Evolutionary conservation across 305 asterid genomes (phyloP).

Genomic region (Fraxinus nigra): DNA sequence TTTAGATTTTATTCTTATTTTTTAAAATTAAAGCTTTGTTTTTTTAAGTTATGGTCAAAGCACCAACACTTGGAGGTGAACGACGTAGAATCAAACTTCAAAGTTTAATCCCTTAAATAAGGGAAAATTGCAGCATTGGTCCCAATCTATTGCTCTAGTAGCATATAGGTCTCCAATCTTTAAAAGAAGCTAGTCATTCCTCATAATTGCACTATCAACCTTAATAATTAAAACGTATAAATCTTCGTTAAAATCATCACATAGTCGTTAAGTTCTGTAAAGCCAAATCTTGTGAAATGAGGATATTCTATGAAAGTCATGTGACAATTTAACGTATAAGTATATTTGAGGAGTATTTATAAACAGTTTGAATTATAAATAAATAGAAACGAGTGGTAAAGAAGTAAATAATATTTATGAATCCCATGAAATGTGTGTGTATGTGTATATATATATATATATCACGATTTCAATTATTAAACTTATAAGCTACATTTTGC

Average conservation of each 20-base stretch:
- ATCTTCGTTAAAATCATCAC: background rate
- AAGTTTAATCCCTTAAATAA: background rate
- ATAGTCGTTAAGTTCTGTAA: background rate
- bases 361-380: no score
- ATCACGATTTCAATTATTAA: background rate
- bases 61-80: background rate
- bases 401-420: no score
- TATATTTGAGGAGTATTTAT: no score
- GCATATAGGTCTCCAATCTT: background rate
- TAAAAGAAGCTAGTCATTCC: background rate
- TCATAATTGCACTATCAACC: background rate
- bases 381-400: background rate
- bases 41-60: background rate
- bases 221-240: no score
- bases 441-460: no score
- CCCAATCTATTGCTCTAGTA: background rate
- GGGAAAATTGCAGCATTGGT: background rate
- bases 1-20: no score
- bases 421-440: no score
- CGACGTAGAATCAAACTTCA: background rate
- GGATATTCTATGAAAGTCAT: background rate
- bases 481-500: background rate
- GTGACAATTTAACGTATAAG: background rate
- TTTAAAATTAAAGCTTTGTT: no score
- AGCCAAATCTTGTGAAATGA: background rate